Evolutionary conservation across 176 grass and related monocot genomes (phyloP), one percentile per base, ranked within the genome.

Genomic region (Pontederia paniculata): DNA sequence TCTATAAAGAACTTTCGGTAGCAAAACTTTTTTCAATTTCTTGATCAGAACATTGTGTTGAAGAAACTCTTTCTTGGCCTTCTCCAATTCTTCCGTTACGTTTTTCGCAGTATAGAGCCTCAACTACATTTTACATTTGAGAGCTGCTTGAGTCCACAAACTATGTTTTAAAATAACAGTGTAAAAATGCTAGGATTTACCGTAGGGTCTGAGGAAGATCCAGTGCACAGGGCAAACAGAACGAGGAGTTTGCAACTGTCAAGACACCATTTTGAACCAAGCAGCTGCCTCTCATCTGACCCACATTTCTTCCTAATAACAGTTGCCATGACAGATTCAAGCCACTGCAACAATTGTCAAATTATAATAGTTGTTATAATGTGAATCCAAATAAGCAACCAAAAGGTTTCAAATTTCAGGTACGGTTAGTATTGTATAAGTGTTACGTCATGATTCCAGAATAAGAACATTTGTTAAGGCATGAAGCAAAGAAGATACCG

Each of bases 11-110:
- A 90, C 58, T 52, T 84, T 78, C 20, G 85, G 82, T 56, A 96
- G 70, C 63, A 89, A 80, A 58, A 87, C 58, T 70, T 66, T 96
- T 64, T 66, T 96, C 8, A 79, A 78, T 54, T 84, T 89, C 20
- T 76, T 75, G 65, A 83, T 75, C 22, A 90, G 58, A 52, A 96
- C 61, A 51, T 77, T 70, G 12, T 63, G 73, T 73, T 87, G 82
- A 63, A 96, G 79, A 51, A 89, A 96, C 71, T 88, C 86, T 68
- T 68, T 71, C 83, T 82, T 96, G 3, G 91, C 86, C 19, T 81
- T 79, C 71, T 96, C 78, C 72, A 96, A 70, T 75, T 89, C 91
- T 9, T 89, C 79, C 21, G 58, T 52, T 52, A 96, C 45, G 63
- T 81, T 83, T 70, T 89, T 89, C 1, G 76, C 82, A 51, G 73